phyloP scores from a whole-genome alignment of 2,329 filamentous ascomycete species.

The Ambrosiella beaveri region DNA sequence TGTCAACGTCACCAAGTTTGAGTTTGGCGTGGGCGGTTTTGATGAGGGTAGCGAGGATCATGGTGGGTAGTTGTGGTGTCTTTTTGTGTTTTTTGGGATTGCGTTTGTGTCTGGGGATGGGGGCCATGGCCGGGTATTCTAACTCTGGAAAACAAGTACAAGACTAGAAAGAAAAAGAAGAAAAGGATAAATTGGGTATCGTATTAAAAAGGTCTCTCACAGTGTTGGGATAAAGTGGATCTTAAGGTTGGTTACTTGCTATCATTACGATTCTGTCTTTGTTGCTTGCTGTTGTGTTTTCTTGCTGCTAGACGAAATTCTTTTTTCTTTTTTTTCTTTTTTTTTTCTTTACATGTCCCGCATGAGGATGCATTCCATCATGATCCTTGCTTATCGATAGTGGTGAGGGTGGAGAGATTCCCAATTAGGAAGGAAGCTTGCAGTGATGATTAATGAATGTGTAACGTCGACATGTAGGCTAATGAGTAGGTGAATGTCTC shows the following conservation, averaged over 20 bases:
- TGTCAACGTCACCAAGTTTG: constrained; percentile 26
- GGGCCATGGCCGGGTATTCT: constrained; percentile 21
- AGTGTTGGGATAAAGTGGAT: no score
- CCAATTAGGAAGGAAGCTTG: not conserved
- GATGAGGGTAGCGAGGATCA: constrained; percentile 18
- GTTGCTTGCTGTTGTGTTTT: not conserved
- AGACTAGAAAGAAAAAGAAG: not conserved
- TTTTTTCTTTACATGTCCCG: constrained; percentile 8
- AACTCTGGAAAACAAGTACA: no score
- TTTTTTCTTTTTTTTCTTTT: constrained; percentile 11
- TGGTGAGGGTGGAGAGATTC: not conserved
- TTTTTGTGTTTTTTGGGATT: constrained; percentile 20
- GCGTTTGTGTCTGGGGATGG: constrained; percentile 16
- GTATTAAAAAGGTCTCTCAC: no score
- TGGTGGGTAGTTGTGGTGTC: constrained; percentile 15
- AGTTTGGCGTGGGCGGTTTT: constrained; percentile 26
- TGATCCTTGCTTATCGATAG: constrained; percentile 12
- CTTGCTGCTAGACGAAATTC: not conserved
- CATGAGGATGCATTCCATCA: not conserved
- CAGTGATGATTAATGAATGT: not conserved
- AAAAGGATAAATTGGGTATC: not conserved
- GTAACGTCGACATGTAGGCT: not conserved
- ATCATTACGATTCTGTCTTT: not conserved
- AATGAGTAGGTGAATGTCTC: not conserved
- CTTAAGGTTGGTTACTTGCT: not conserved